Conservation (phyloP, 2,329 filamentous ascomycete genomes). For the Alternaria solani region DNA sequence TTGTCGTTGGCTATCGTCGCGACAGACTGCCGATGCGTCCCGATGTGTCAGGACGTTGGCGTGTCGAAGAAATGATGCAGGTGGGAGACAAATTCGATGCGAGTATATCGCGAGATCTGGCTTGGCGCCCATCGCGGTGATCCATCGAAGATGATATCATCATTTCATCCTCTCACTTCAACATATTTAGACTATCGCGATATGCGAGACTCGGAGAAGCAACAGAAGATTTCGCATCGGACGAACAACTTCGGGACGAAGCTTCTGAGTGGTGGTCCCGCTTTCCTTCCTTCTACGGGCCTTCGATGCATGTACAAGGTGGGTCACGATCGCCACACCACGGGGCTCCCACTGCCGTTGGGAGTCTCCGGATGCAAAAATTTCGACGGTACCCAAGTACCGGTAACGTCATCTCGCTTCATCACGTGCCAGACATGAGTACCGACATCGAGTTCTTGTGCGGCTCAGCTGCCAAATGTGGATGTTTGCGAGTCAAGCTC, state of each 20-base stretch:
- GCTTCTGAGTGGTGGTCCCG: background rate
- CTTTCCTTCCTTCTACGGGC: constrained; percentile 9
- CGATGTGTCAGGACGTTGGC: background rate
- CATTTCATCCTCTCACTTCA: background rate
- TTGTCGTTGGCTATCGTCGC: background rate
- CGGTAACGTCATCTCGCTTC: background rate
- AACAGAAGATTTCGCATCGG: background rate
- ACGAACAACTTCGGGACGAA: background rate
- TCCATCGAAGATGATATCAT: background rate
- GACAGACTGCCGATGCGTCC: background rate
- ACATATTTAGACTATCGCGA: background rate
- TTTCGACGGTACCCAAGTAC: background rate
- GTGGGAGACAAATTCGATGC: constrained; percentile 7
- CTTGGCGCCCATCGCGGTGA: background rate
- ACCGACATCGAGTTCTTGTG: background rate
- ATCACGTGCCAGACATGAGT: background rate
- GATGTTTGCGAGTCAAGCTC: background rate
- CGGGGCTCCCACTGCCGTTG: constrained; percentile 1
- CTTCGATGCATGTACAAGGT: constrained; percentile 13
- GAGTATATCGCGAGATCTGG: background rate
- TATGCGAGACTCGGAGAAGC: background rate
- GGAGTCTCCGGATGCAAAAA: background rate
- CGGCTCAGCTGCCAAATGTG: background rate
- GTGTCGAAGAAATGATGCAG: background rate
- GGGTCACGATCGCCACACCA: constrained; percentile 7